Evolutionary conservation across 2,329 filamentous ascomycete genomes (phyloP), one percentile per base, ranked within the genome.

Genomic region (Drechslerella coelobrocha): DNA sequence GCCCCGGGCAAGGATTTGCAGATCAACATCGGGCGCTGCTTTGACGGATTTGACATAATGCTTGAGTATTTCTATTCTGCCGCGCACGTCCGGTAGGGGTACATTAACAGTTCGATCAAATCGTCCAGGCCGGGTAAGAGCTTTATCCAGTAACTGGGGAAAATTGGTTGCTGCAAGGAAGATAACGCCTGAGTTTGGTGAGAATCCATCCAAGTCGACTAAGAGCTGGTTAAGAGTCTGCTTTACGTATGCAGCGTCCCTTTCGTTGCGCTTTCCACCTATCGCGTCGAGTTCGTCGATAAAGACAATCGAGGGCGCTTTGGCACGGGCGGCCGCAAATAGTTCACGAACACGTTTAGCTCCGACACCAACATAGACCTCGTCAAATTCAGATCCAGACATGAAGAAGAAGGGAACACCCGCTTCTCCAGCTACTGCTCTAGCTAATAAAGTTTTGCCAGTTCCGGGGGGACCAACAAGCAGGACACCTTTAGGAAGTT

Each of bases 341-440:
- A 96, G 85, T 73, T 97, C 94, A 68, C 94, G 91, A 52, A 99
- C 93, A 77, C 94, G 90, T 83, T 99, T 96, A 48, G 92, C 92
- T 77, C 92, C 92, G 59, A 99, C 94, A 78, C 94, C 94, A 34
- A 99, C 95, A 77, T 97, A 99, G 56, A 99, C 89, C 80, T 99
- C 94, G 77, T 99, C 94, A 78, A 99, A 99, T 79, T 99, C 94
- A 66, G 91, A 96, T 54, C 94, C 94, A 77, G 94, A 99, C 93
- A 99, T 97, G 84, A 97, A 99, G 84, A 97, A 99, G 84, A 99
- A 99, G 0, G 94, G 94, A 17, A 99, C 94, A 61, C 93, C 94
- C 59, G 94, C 92, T 81, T 99, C 94, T 56, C 94, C 94, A 51
- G 94, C 94, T 71, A 99, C 94, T 61, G 94, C 95, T 76, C 94